Evolutionary conservation across 108 stramenopile species (phyloP).

Genomic region (Thalassiosira profunda): DNA sequence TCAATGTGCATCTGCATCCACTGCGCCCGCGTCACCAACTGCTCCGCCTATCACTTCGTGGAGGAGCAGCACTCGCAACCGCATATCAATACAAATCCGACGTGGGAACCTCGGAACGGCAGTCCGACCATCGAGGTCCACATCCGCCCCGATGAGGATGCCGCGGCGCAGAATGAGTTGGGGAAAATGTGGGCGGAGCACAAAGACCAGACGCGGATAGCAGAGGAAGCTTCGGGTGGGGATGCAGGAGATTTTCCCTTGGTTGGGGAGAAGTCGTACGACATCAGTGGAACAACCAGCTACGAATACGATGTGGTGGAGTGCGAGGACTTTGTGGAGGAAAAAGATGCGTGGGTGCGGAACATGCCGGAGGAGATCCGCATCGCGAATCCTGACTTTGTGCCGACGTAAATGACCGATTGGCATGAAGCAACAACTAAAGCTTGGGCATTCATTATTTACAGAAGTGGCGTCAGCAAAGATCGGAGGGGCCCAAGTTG

Average conservation of each 20-base stretch:
- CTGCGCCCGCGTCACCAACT: slow-evolving; percentile 80
- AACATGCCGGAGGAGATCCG: slow-evolving; percentile 93
- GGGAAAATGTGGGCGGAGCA: slow-evolving; percentile 59
- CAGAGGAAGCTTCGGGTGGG: slow-evolving; percentile 26
- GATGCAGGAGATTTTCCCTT: slow-evolving; percentile 22
- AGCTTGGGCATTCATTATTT: no score
- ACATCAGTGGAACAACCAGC: slow-evolving; percentile 64
- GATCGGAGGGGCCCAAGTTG: slow-evolving; percentile 28
- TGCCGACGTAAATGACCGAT: slow-evolving; percentile 85
- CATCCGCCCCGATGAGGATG: slow-evolving; percentile 58
- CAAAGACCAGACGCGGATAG: slow-evolving; percentile 41
- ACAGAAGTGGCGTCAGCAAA: slow-evolving; percentile 36
- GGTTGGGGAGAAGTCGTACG: slow-evolving; percentile 61
- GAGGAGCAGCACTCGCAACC: slow-evolving; percentile 91
- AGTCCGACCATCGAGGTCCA: slow-evolving; percentile 89
- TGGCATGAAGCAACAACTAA: no score
- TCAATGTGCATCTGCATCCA: slow-evolving; percentile 91
- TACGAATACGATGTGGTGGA: slow-evolving; percentile 89
- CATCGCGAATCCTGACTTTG: slow-evolving; percentile 84
- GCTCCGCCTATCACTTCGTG: slow-evolving; percentile 87
- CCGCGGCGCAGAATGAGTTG: slow-evolving; percentile 38
- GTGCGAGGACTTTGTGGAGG: slow-evolving; percentile 83
- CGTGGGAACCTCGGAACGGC: slow-evolving; percentile 83
- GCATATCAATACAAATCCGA: slow-evolving; percentile 81
- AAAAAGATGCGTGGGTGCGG: slow-evolving; percentile 76